phyloP scores from a whole-genome alignment of 78 protist species.

The Dictyostelium purpureum region DNA sequence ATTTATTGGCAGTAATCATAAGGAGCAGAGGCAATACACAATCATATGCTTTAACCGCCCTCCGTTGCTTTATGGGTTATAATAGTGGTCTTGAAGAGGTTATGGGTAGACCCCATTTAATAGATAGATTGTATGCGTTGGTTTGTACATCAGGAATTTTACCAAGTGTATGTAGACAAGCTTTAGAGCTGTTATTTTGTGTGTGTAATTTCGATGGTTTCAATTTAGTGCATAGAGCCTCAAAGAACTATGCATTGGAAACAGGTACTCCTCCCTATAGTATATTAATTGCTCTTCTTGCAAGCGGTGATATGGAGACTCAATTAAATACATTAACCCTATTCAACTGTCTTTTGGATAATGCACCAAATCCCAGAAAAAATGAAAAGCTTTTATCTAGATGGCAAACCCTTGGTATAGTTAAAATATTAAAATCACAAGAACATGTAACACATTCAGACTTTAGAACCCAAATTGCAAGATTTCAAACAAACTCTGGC shows the following conservation, averaged over 20 bases:
- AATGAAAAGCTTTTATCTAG: constrained; percentile 37
- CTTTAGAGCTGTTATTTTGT: constrained; percentile 65
- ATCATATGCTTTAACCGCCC: constrained; percentile 60
- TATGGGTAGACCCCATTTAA: constrained; percentile 56
- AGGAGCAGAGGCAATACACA: constrained; percentile 78
- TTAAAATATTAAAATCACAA: constrained; percentile 45
- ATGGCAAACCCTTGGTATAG: constrained; percentile 62
- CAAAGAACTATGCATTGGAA: constrained; percentile 42
- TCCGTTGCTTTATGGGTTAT: constrained; percentile 80
- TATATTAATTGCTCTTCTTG: neutral
- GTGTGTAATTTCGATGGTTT: constrained; percentile 82
- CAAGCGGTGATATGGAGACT: constrained; percentile 80
- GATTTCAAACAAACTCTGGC: constrained; percentile 59
- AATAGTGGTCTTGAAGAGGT: constrained; percentile 73
- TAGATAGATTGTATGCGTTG: constrained; percentile 39
- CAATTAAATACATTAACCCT: constrained; percentile 73
- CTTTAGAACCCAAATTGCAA: constrained; percentile 72
- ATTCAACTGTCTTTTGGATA: constrained; percentile 68
- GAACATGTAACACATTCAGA: constrained; percentile 71
- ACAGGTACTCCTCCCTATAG: constrained; percentile 17
- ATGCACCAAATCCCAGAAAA: constrained; percentile 75
- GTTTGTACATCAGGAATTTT: constrained; percentile 5
- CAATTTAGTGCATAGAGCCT: constrained; percentile 70
- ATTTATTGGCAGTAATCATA: constrained; percentile 39
- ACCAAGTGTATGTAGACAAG: constrained; percentile 71